Evolutionary conservation across 768 basidiomycete species (phyloP).

Genomic region (Agaricus blazei): DNA sequence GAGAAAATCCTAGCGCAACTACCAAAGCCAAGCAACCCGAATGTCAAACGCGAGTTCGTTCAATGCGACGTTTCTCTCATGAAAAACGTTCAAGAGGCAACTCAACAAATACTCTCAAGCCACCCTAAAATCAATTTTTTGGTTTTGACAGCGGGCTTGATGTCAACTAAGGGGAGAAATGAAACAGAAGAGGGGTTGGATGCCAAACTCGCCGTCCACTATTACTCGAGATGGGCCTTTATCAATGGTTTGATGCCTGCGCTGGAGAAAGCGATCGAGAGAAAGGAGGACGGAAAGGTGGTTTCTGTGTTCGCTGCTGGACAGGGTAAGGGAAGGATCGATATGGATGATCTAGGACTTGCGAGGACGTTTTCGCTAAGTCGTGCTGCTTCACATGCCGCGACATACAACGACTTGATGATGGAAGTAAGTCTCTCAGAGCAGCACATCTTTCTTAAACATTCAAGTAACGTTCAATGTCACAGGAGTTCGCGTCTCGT

Average conservation of each 20-base stretch:
- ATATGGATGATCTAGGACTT: conserved; percentile 41
- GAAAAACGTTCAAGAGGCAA: conserved; percentile 32
- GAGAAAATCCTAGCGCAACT: conserved; percentile 33
- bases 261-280: conserved; percentile 34
- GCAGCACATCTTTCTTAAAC: not conserved
- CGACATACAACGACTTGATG: conserved; percentile 46
- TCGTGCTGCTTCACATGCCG: conserved; percentile 23
- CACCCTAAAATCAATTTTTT: conserved; percentile 48
- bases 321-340: conserved; percentile 24
- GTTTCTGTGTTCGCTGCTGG: conserved; percentile 36
- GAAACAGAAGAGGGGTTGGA: conserved; percentile 29
- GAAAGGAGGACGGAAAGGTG: conserved; percentile 44
- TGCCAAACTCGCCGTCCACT: conserved; percentile 33
- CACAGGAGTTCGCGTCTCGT: conserved; percentile 28
- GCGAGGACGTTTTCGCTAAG: conserved; percentile 33
- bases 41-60: conserved; percentile 33
- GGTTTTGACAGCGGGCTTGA: conserved; percentile 37
- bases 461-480: not conserved
- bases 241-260: conserved; percentile 38
- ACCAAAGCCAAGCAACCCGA: conserved; percentile 23
- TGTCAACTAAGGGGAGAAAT: conserved; percentile 32
- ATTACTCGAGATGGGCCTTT: conserved; percentile 50
- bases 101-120: conserved; percentile 24
- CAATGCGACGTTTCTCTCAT: conserved; percentile 41
- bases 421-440: conserved; percentile 29